Base-by-base conservation (phyloP, 2,329 filamentous ascomycete species). In the Zymoseptoria pseudotritici region DNA sequence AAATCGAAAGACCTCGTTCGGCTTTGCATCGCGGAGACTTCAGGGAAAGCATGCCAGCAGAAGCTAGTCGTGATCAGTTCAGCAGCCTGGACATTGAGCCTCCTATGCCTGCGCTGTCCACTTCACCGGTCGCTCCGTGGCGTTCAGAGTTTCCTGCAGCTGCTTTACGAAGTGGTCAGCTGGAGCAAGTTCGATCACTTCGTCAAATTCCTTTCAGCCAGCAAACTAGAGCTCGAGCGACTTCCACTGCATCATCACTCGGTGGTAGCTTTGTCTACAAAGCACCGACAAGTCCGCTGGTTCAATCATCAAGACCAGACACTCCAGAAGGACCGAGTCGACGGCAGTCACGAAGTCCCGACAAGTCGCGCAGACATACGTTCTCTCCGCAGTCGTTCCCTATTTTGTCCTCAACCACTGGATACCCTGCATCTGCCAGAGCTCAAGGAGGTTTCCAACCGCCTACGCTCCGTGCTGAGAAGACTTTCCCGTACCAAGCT, bases 251-350 rank as follows among this genome's bases (percentile, higher is more conserved):
- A 7, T 89, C 90, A n/a, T 46, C 36, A 1, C 80, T 89, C 13
- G 87, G 89, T 0, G 88, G 86, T 1, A 91, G 85, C 67, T 97
- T 96, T 72, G 82, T 89, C 31, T 88, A 96, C 63, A 88, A 93
- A 74, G 85, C 90, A 2, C 93, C 94, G 0, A 97, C 94, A 2
- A 97, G 92, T 69, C 94, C 94, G 13, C 79, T 99, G 10, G 92
- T 95, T 0, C 87, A 97, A 60, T 63, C 69, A 52, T 69, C 70
- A 19, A 46, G 70, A 63, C 66, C 72, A 20, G 66, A 73, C 55
- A 71, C 67, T 26, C 70, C 70, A 3, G 70, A 72, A 55, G 70
- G 69, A 10, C 58, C 64, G 20, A 72, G 72, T 46, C 66, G 73
- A 55, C 72, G 72, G 51, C 63, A 66, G 19, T 77, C 76, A 2